Percentiles rank a stretch among this genome's conserved stretches.
Evolutionary conservation across 805 yeast genomes (phyloP).

Genomic region (Ascoidea tarda): DNA sequence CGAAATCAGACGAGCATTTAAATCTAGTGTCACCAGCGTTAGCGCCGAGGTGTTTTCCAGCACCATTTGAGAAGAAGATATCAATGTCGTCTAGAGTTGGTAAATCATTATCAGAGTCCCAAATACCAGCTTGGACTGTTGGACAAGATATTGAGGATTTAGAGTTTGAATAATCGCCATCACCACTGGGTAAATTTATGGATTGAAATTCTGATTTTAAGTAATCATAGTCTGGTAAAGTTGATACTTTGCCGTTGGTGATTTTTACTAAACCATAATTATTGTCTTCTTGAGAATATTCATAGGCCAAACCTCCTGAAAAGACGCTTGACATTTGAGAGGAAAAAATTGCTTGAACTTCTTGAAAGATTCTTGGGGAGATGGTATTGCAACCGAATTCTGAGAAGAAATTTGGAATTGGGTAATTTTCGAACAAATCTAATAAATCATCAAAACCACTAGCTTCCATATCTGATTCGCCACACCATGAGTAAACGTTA

Average conservation of each 20-base stretch:
- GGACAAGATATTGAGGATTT: conserved; percentile 32
- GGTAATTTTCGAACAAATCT: conserved; percentile 48
- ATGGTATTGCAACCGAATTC: conserved; percentile 79
- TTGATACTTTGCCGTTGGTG: conserved; percentile 21
- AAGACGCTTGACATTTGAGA: conserved; percentile 67
- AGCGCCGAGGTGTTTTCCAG: conserved; percentile 40
- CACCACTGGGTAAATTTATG: conserved; percentile 33
- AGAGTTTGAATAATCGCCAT: conserved; percentile 29
- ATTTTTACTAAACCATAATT: conserved; percentile 74
- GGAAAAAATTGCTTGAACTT: conserved; percentile 63
- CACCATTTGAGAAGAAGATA: conserved; percentile 49
- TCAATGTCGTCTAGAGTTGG: conserved; percentile 78
- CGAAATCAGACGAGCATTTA: conserved; percentile 14
- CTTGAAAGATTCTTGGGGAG: conserved; percentile 65
- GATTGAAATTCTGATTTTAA: conserved; percentile 45
- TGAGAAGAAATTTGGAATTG: conserved; percentile 69
- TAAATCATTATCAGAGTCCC: conserved; percentile 53
- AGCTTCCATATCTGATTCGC: conserved; percentile 44
- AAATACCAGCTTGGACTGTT: conserved; percentile 25
- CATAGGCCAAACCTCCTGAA: conserved; percentile 91
- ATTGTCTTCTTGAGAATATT: conserved; percentile 66
- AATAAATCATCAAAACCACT: conserved; percentile 70
- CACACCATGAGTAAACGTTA: conserved; percentile 95
- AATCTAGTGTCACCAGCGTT: conserved; percentile 1
- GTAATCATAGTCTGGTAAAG: conserved; percentile 18